These are phyloP conservation scores for Rubia occidens DNA, from an alignment of 305 asterid genomes.

Conservation along the genomic window DNA sequence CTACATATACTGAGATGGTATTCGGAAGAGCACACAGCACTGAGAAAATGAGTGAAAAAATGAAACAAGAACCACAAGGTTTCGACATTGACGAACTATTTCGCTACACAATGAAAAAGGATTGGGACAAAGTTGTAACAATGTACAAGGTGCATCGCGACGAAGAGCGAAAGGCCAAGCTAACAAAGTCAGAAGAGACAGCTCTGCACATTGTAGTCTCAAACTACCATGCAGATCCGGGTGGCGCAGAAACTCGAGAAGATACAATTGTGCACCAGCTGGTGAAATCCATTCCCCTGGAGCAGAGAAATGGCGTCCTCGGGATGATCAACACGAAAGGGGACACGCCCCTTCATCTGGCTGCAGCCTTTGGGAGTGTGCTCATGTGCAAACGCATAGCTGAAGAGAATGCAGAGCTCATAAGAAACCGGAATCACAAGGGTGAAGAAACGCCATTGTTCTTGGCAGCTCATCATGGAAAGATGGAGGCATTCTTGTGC, in stretches of 20 bases:
- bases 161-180: slow-evolving; percentile 13
- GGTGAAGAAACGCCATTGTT: slow-evolving; percentile 47
- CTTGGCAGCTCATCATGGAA: slow-evolving; percentile 33
- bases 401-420: slow-evolving; percentile 1
- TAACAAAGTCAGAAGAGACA: slow-evolving; percentile 36
- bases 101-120: slow-evolving; percentile 18
- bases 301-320: neutral
- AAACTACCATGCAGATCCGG: slow-evolving; percentile 17
- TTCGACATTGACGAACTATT: slow-evolving; percentile 16
- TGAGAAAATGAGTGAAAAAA: neutral
- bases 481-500: slow-evolving; percentile 19
- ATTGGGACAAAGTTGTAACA: slow-evolving; percentile 21
- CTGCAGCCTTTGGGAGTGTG: slow-evolving; percentile 36
- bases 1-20: neutral
- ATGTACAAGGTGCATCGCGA: neutral
- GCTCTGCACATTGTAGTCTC: slow-evolving; percentile 39
- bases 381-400: slow-evolving; percentile 19
- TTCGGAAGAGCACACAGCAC: no score
- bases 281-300: slow-evolving; percentile 15
- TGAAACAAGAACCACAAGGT: neutral
- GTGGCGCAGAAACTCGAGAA: neutral
- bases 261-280: slow-evolving; percentile 1
- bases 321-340: slow-evolving; percentile 21
- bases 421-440: slow-evolving; percentile 18
- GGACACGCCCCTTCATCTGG: slow-evolving; percentile 44